Evolutionary conservation across 202 grass and related monocot species (phyloP), one percentile per base, ranked within the genome.

Genomic region (Panicum hallii): DNA sequence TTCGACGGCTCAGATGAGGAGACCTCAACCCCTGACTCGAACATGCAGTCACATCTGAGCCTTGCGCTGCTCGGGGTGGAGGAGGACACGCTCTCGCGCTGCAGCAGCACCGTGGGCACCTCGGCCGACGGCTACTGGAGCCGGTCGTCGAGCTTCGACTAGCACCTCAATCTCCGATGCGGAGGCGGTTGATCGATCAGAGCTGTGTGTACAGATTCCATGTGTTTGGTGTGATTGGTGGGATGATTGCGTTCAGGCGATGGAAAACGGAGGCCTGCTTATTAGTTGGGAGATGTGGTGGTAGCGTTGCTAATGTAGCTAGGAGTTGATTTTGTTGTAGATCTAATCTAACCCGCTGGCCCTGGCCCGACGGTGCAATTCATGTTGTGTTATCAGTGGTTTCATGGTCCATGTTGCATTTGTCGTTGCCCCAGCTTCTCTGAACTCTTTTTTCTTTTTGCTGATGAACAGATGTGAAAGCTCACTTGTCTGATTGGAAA

Each of bases 111-210:
- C 2, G 76, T 86, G 15, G 96, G 87, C 82, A 81, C 96, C 41
- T 98, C 91, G 2, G 89, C 89, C 0, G 97, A 93, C 30, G 94
- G 88, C 58, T 99, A 94, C 88, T 99, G 93, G 91, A 97, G 97
- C 75, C 79, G 88, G 0, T 97, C 97, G 2, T 95, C 93, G 1
- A 99, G 93, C 87, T 92, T 99, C 2, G 85, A 97, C 70, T 99
- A 89, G 88, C 15, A 17, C 0, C 6, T 58, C 4, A 5, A 58
- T 44, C 46, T 26, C 60, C 9, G 19, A 4, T 52, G 28, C 2
- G 40, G 26, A 55, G 1, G 14, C n/a, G 4, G 13, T 40, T 17
- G 28, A 23, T 58, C 1, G 28, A 23, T 58, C 1, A 2, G 5
- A 16, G 15, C 1, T 64, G 45, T 19, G 57, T 77, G 70, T 87